These are phyloP conservation scores for Skeletonema marinoi DNA, from an alignment of 108 stramenopile genomes.

Conservation along the genomic window DNA sequence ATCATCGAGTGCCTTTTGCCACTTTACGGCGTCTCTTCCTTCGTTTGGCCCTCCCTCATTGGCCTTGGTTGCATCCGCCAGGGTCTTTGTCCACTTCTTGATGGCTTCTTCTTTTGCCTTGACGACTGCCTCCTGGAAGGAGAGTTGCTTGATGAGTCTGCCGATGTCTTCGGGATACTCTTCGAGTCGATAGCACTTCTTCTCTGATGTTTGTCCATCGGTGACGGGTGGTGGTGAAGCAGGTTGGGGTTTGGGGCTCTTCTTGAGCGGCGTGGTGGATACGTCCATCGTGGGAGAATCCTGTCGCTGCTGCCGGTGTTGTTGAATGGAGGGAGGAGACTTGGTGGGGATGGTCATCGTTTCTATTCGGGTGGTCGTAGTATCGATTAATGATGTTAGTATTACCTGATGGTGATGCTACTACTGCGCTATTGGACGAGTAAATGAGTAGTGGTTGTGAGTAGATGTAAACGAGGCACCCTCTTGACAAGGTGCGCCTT, in stretches of 20 bases:
- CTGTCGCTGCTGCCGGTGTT: neutral
- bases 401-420: neutral
- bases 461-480: no score
- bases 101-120: neutral
- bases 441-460: no score
- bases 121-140: neutral
- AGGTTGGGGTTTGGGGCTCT: no score
- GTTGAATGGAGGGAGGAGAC: neutral
- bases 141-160: neutral
- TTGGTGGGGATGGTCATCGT: neutral
- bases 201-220: neutral
- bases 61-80: neutral
- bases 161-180: neutral
- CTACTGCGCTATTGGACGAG: no score
- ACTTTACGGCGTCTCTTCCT: neutral
- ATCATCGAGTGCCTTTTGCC: neutral
- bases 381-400: neutral
- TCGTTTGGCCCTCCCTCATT: neutral
- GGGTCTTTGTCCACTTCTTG: neutral
- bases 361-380: neutral
- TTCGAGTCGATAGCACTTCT: neutral
- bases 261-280: no score
- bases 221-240: neutral
- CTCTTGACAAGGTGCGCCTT: no score
- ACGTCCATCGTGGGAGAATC: neutral